Evolutionary conservation across 352 stramenopile genomes (phyloP).

Genomic region (Saprolegnia parasitica): DNA sequence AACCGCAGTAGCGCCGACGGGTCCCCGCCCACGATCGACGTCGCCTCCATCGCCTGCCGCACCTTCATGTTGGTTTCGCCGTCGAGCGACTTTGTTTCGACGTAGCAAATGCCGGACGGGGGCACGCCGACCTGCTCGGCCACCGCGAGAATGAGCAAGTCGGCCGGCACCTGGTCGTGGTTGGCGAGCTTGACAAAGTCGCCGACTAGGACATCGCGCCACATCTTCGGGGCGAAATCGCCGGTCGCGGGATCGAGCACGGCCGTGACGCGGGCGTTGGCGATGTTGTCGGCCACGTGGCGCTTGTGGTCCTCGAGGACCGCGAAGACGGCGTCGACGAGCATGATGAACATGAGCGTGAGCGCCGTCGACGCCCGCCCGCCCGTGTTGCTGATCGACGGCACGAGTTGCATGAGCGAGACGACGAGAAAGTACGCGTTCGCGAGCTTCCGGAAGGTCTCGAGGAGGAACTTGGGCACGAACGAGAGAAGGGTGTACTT

Average conservation of each 20-base stretch:
- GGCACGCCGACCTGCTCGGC: slow-evolving; percentile 54
- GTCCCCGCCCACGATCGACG: slow-evolving; percentile 45
- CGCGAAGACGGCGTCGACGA: slow-evolving; percentile 84
- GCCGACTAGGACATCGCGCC: slow-evolving; percentile 81
- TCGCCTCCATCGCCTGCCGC: slow-evolving; percentile 69
- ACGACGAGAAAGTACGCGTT: slow-evolving; percentile 93
- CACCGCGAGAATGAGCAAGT: slow-evolving; percentile 79
- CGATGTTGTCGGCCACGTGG: slow-evolving; percentile 73
- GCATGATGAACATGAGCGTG: slow-evolving; percentile 87
- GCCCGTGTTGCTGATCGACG: slow-evolving; percentile 87
- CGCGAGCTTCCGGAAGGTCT: slow-evolving; percentile 87
- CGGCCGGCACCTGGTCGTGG: slow-evolving; percentile 73
- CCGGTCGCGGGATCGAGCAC: slow-evolving; percentile 48
- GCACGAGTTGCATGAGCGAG: slow-evolving; percentile 82
- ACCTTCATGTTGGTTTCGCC: slow-evolving; percentile 93
- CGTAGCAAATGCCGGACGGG: slow-evolving; percentile 77
- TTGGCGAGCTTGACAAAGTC: slow-evolving; percentile 79
- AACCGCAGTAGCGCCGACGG: slow-evolving; percentile 44
- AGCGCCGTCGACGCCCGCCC: slow-evolving; percentile 82
- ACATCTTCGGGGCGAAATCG: slow-evolving; percentile 53
- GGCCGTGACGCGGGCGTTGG: slow-evolving; percentile 65
- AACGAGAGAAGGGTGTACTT: slow-evolving; percentile 90
- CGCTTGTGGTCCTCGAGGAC: slow-evolving; percentile 85
- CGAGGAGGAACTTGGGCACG: slow-evolving; percentile 88
- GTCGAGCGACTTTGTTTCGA: slow-evolving; percentile 90